Percentiles rank a stretch among this genome's conserved stretches.
Conservation (phyloP, 495 filamentous ascomycete species). For the Penicillium canescens region DNA sequence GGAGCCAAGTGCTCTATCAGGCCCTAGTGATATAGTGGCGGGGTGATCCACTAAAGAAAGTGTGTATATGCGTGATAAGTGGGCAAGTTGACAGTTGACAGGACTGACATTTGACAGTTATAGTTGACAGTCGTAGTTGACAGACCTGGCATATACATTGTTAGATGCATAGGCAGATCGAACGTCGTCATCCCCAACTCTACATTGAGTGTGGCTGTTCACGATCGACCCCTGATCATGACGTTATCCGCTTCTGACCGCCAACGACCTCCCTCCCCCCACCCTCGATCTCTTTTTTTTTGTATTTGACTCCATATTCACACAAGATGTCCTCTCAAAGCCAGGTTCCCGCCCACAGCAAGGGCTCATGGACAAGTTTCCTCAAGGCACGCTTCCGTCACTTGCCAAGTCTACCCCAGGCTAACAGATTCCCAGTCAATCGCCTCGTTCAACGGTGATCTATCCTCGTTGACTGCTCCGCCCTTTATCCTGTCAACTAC, state of each 20-base stretch:
- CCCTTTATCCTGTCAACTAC: conserved; percentile 94
- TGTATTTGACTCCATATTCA: not conserved
- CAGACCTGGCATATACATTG: no score
- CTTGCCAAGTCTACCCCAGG: not conserved
- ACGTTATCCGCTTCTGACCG: conserved; percentile 28
- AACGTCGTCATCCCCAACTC: no score
- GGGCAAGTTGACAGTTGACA: no score
- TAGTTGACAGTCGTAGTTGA: no score
- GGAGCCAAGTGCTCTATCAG: not conserved
- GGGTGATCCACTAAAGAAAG: not conserved
- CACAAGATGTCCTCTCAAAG: conserved; percentile 34
- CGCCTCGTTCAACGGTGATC: conserved; percentile 93
- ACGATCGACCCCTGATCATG: conserved; percentile 19
- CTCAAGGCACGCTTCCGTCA: conserved; percentile 41
- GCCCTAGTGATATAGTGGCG: conserved; percentile 1
- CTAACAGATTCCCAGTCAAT: conserved; percentile 64
- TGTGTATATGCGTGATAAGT: no score
- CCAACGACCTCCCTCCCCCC: conserved; percentile 12
- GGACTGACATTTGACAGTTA: no score
- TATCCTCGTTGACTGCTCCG: conserved; percentile 90
- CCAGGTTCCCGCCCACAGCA: conserved; percentile 39
- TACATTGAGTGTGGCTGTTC: conserved; percentile 12
- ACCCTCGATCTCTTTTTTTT: not conserved
- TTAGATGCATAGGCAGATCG: no score
- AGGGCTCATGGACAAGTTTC: conserved; percentile 56